A percentile compares a stretch with the other conserved stretches of the same genome.
phyloP scores from a whole-genome alignment of 1,284 basidiomycete genomes.

The Pascua guehoae region DNA sequence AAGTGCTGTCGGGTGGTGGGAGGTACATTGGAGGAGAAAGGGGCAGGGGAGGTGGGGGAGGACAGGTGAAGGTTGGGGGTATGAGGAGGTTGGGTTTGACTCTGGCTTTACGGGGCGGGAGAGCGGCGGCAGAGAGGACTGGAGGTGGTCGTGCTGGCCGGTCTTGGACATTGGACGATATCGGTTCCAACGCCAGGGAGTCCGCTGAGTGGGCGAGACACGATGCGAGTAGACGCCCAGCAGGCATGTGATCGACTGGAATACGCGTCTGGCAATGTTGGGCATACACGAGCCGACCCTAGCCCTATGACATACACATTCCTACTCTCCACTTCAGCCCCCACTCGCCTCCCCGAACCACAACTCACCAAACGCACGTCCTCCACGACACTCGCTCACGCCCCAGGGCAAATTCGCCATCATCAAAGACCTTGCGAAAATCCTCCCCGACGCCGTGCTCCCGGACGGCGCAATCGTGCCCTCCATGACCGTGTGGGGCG shows the following conservation, averaged over 20 bases:
- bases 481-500: slow-evolving; percentile 76
- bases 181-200: no score
- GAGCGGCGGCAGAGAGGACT: no score
- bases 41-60: background rate
- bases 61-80: background rate
- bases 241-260: no score
- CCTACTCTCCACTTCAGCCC: background rate
- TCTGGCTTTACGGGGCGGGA: no score
- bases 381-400: background rate
- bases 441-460: slow-evolving; percentile 74
- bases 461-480: slow-evolving; percentile 91
- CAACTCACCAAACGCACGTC: background rate
- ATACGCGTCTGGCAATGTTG: no score
- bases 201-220: no score
- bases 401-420: slow-evolving; percentile 88
- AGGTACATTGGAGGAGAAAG: background rate
- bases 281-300: no score
- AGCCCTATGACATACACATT: background rate
- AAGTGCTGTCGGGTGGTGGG: slow-evolving; percentile 38
- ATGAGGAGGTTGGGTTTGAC: no score
- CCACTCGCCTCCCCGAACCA: background rate
- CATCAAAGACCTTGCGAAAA: slow-evolving; percentile 88
- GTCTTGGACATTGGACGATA: no score
- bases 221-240: no score
- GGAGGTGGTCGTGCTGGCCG: no score